phyloP scores from a whole-genome alignment of 345 rosid species.

The Ceriops zippeliana region DNA sequence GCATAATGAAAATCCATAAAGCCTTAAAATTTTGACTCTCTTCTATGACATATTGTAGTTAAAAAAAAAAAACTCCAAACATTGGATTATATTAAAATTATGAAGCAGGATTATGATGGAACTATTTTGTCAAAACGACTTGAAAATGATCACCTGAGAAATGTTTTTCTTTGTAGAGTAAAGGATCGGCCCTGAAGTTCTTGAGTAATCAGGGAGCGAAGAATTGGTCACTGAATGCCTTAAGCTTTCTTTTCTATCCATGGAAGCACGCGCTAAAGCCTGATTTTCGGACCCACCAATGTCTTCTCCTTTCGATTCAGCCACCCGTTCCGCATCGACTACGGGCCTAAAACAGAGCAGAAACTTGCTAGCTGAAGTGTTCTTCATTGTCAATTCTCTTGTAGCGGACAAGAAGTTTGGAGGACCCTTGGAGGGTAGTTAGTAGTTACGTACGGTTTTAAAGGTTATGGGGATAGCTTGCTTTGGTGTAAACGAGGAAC shows the following conservation, averaged over 20 bases:
- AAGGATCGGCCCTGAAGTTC: slow-evolving; percentile 10
- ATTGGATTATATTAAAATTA: too few species aligned
- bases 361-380: slow-evolving; percentile 37
- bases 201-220: not conserved
- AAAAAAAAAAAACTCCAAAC: too few species aligned
- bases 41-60: not conserved
- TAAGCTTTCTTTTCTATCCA: not conserved
- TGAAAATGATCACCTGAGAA: slow-evolving; percentile 24
- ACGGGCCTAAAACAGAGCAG: slow-evolving; percentile 46
- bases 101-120: too few species aligned
- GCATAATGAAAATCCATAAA: not conserved
- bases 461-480: not conserved
- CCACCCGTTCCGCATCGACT: slow-evolving; percentile 30
- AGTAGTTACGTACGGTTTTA: not conserved
- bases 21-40: not conserved
- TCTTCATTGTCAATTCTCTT: slow-evolving; percentile 11
- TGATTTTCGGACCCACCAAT: not conserved
- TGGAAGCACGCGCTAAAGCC: not conserved
- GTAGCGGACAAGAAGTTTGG: not conserved
- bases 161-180: slow-evolving; percentile 19
- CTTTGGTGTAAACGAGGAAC: not conserved
- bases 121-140: too few species aligned
- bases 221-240: slow-evolving; percentile 4
- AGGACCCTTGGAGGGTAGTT: not conserved
- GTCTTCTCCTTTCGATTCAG: slow-evolving; percentile 13